phyloP scores from a whole-genome alignment of 225 moss, liverwort and hornwort genomes.

The Polytrichum commune region DNA sequence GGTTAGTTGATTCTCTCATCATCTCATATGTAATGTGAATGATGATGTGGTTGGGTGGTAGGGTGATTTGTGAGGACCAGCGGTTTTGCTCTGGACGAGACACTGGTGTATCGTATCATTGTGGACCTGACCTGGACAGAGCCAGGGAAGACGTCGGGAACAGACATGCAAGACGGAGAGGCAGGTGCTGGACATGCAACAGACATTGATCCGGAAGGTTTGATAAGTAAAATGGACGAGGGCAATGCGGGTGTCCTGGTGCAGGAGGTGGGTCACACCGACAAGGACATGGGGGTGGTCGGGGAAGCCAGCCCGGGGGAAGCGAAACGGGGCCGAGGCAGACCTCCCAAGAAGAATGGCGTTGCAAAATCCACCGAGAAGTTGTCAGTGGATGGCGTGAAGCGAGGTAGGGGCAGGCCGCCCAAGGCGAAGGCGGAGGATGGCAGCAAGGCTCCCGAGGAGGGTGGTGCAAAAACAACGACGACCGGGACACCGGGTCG shows the following conservation, averaged over 20 bases:
- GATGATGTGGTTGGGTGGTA: no score
- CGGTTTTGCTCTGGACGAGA: no score
- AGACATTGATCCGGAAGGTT: no score
- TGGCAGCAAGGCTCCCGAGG: not conserved
- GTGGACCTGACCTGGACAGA: no score
- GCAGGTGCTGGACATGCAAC: no score
- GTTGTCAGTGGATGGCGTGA: not conserved
- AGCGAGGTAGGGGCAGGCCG: not conserved
- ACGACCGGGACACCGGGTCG: not conserved
- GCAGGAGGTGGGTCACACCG: not conserved
- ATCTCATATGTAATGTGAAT: no score
- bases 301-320: not conserved
- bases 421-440: not conserved
- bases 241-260: not conserved
- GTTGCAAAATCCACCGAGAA: not conserved
- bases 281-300: not conserved
- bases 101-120: no score
- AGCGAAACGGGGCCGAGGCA: not conserved
- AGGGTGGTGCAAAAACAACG: not conserved
- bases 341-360: not conserved
- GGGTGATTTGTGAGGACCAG: no score
- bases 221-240: not conserved
- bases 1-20: no score
- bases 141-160: no score
- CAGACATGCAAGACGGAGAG: no score